phyloP scores from a whole-genome alignment of 2,329 filamentous ascomycete species.

The Neonectria faginata region DNA sequence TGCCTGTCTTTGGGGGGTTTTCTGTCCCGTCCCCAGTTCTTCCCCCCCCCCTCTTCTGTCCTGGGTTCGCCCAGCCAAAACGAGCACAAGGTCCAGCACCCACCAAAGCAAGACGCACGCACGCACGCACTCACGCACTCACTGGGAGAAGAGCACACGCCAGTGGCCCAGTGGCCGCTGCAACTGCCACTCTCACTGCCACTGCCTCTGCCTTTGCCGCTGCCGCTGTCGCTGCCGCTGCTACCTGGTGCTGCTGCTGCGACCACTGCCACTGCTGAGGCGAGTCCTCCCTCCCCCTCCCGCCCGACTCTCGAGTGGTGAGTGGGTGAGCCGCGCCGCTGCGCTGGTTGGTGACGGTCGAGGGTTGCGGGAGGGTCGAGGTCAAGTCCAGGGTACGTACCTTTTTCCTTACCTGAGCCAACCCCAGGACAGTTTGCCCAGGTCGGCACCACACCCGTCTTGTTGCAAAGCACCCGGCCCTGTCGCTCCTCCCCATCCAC shows the following conservation, averaged over 20 bases:
- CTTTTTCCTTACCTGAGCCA: slow-evolving; percentile 42
- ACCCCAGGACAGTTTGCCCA: slow-evolving; percentile 42
- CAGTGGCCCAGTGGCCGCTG: slow-evolving; percentile 38
- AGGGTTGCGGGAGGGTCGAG: slow-evolving; percentile 34
- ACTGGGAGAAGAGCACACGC: slow-evolving; percentile 9
- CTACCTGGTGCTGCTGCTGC: slow-evolving; percentile 5
- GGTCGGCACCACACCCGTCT: slow-evolving; percentile 47
- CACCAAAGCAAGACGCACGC: slow-evolving; percentile 32
- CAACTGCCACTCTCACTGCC: slow-evolving; percentile 19
- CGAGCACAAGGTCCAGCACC: slow-evolving; percentile 24
- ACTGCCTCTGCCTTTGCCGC: slow-evolving; percentile 11
- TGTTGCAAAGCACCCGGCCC: slow-evolving; percentile 48
- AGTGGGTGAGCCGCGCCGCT: slow-evolving; percentile 15
- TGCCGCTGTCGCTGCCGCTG: slow-evolving; percentile 16
- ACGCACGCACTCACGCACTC: slow-evolving; percentile 1
- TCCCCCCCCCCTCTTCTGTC: slow-evolving; percentile 28
- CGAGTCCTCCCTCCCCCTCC: slow-evolving; percentile 5
- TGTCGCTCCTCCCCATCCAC: slow-evolving; percentile 54
- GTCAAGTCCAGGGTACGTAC: slow-evolving; percentile 45
- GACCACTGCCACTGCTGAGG: slow-evolving; percentile 20
- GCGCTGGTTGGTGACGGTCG: slow-evolving; percentile 34
- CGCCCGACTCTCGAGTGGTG: background rate
- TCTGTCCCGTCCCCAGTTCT: slow-evolving; percentile 32
- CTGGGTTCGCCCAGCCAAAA: slow-evolving; percentile 31
- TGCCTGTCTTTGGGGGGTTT: slow-evolving; percentile 41